These are phyloP conservation scores for Pseudocercospora crystallina DNA, from an alignment of 2,329 filamentous ascomycete genomes.

Conservation along the genomic window DNA sequence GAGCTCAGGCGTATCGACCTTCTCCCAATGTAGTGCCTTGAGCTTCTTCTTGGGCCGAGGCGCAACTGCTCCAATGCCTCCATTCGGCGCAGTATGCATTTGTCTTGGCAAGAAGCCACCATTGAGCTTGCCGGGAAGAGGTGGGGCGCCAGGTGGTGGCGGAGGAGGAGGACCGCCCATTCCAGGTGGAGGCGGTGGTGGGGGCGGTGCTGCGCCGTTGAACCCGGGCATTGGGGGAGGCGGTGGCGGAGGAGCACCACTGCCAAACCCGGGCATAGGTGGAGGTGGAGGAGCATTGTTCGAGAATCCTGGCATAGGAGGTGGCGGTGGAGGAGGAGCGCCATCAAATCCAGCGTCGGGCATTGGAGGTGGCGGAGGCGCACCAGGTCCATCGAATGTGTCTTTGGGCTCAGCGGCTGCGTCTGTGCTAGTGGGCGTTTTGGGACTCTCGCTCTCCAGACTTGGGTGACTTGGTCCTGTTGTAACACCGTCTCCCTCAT, in stretches of 20 bases:
- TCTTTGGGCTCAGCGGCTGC: conserved; percentile 42
- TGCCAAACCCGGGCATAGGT: conserved; percentile 49
- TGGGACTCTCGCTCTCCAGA: conserved; percentile 68
- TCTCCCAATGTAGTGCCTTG: conserved; percentile 99
- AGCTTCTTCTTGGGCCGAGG: conserved; percentile 98
- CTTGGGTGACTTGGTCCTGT: conserved; percentile 75
- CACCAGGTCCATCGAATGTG: conserved; percentile 42
- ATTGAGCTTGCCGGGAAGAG: conserved; percentile 56
- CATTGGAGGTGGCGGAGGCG: conserved; percentile 44
- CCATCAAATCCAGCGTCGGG: conserved; percentile 39
- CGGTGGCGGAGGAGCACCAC: conserved; percentile 43
- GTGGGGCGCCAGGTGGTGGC: conserved; percentile 66
- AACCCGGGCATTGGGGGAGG: conserved; percentile 45
- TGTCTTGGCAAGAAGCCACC: conserved; percentile 74
- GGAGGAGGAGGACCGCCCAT: conserved; percentile 59
- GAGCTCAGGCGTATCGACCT: conserved; percentile 86
- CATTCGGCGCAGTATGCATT: conserved; percentile 53
- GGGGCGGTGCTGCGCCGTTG: conserved; percentile 40
- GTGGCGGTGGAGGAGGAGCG: conserved; percentile 44
- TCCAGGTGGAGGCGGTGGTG: conserved; percentile 51
- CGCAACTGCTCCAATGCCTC: conserved; percentile 70
- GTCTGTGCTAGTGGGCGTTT: conserved; percentile 59
- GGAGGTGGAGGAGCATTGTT: conserved; percentile 39
- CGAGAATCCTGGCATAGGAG: conserved; percentile 48
- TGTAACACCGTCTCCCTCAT: conserved; percentile 68